Evolutionary conservation across 2,329 filamentous ascomycete genomes (phyloP).

Genomic region (Lasiodiplodia hormozganensis): DNA sequence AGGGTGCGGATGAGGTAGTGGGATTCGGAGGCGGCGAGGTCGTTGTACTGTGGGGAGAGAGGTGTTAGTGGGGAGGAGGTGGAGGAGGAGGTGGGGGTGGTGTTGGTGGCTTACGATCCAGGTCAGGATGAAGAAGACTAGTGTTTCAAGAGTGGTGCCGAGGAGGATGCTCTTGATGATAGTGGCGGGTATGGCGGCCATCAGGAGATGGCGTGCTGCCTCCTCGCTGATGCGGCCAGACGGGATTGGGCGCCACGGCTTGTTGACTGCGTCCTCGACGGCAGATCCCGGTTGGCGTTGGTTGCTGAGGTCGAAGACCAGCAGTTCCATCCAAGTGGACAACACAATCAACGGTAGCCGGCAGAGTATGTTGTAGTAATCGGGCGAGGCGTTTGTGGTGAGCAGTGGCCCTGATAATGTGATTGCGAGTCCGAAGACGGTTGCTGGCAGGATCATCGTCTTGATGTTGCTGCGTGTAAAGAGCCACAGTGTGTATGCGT

Average conservation of each 20-base stretch:
- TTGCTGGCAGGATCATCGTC: constrained; percentile 31
- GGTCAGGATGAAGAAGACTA: constrained; percentile 42
- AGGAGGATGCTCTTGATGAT: constrained; percentile 33
- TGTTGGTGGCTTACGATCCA: constrained; percentile 37
- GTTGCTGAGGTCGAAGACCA: constrained; percentile 51
- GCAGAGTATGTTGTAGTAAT: constrained; percentile 4
- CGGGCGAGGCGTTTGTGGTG: constrained; percentile 21
- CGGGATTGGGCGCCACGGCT: constrained; percentile 46
- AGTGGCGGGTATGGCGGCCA: constrained; percentile 30
- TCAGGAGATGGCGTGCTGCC: constrained; percentile 34
- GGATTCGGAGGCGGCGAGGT: constrained; percentile 42
- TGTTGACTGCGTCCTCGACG: constrained; percentile 51
- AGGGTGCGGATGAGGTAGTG: constrained; percentile 47
- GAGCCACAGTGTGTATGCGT: constrained; percentile 32
- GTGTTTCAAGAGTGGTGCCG: constrained; percentile 38
- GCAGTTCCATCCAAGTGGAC: constrained; percentile 47
- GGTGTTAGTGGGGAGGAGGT: neutral
- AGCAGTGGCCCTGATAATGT: neutral
- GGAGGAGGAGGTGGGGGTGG: no score
- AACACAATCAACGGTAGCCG: constrained; percentile 29
- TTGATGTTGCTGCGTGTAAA: constrained; percentile 34
- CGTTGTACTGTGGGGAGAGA: constrained; percentile 47
- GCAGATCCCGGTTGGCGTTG: constrained; percentile 45
- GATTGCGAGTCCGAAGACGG: constrained; percentile 1
- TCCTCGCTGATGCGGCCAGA: constrained; percentile 35